Conservation (phyloP, 495 filamentous ascomycete species). For the Articulospora tetracladia region DNA sequence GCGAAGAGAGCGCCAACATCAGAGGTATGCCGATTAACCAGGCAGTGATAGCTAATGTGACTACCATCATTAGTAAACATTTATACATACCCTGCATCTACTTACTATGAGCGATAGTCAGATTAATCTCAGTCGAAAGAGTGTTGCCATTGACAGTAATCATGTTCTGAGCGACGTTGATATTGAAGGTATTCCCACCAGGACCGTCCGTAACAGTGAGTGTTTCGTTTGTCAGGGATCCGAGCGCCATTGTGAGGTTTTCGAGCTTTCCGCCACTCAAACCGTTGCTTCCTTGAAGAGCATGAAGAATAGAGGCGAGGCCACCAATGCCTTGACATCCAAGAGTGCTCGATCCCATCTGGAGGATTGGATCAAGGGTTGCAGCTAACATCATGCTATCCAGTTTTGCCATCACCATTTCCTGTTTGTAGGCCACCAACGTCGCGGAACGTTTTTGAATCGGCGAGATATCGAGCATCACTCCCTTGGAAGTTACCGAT, state of each 20-base stretch:
- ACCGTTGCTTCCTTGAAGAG: neutral
- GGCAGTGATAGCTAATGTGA: neutral
- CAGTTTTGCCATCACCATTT: neutral
- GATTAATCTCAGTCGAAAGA: neutral
- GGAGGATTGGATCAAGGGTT: slow-evolving; percentile 10
- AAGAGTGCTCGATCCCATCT: neutral
- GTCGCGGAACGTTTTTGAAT: neutral
- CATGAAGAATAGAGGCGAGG: neutral
- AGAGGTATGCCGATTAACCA: neutral
- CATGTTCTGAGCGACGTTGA: neutral
- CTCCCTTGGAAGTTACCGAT: neutral
- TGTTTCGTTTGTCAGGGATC: slow-evolving; percentile 3
- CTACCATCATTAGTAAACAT: neutral
- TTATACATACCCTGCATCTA: neutral
- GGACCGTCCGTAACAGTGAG: neutral
- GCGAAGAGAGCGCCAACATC: neutral
- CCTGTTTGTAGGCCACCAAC: neutral
- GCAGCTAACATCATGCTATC: slow-evolving; percentile 1
- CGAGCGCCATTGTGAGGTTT: slow-evolving; percentile 1
- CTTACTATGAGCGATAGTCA: slow-evolving; percentile 8
- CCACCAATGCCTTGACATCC: slow-evolving; percentile 11
- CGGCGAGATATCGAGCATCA: neutral
- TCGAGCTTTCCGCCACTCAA: neutral
- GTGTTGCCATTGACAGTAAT: slow-evolving; percentile 5
- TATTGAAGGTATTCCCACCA: neutral